These are phyloP conservation scores for Evansstolkia leycettana DNA, from an alignment of 495 filamentous ascomycete species.

Conservation along the genomic window DNA sequence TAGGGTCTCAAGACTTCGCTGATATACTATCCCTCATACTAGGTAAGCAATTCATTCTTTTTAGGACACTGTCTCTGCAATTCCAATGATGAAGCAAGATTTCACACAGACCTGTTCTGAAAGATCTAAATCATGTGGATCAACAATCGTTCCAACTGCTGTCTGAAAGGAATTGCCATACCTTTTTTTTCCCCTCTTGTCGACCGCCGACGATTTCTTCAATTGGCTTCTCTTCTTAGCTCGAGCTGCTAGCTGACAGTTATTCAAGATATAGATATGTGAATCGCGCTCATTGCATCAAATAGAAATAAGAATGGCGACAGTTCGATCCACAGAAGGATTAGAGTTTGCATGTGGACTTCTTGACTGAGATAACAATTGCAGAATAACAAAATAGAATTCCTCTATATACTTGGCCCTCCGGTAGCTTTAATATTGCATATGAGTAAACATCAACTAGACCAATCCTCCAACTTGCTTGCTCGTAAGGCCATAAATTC, in stretches of 20 bases:
- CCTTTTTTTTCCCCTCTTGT: conserved; percentile 1
- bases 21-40: neutral
- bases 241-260: no score
- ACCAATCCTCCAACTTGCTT: no score
- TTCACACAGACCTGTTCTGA: conserved; percentile 50
- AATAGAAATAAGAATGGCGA: no score
- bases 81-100: conserved; percentile 39
- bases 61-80: no score
- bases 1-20: conserved; percentile 1
- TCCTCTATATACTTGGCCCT: no score
- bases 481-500: neutral
- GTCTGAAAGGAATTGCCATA: conserved; percentile 25
- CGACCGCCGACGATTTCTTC: neutral
- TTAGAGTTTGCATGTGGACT: neutral
- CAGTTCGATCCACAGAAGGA: no score
- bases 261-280: no score
- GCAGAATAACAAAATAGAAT: neutral
- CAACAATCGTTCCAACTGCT: conserved; percentile 37
- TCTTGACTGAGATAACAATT: neutral
- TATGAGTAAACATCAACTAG: no score
- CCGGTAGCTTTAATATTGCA: no score
- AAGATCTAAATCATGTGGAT: conserved; percentile 25
- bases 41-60: neutral
- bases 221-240: no score
- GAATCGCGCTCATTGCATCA: no score